Percentiles rank a stretch among this genome's conserved stretches.
Evolutionary conservation across 495 filamentous ascomycete species (phyloP).

Genomic region (Apiosordaria backusii): DNA sequence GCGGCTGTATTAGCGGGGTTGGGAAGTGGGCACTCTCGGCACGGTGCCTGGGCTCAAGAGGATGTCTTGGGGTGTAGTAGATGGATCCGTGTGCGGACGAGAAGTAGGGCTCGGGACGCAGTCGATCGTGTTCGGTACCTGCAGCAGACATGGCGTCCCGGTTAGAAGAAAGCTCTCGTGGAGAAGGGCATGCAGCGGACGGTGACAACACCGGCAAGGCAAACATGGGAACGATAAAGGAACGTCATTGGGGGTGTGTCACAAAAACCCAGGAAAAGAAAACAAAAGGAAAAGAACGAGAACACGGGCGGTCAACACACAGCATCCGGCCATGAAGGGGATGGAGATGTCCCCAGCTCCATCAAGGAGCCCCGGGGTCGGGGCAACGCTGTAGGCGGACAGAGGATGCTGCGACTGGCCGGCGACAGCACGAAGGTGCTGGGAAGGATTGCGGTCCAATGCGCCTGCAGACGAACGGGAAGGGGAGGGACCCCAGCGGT

Average conservation of each 20-base stretch:
- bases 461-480: constrained; percentile 21
- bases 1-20: constrained; percentile 47
- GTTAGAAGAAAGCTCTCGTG: constrained; percentile 24
- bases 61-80: constrained; percentile 39
- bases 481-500: constrained; percentile 24
- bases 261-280: constrained; percentile 9
- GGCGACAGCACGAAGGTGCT: constrained; percentile 22
- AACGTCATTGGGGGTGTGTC: constrained; percentile 8
- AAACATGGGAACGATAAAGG: background rate
- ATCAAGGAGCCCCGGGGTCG: constrained; percentile 22
- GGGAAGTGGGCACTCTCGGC: constrained; percentile 36
- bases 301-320: constrained; percentile 24
- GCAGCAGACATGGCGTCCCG: constrained; percentile 21
- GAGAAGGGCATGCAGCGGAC: constrained; percentile 13
- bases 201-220: background rate
- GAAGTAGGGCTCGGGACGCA: constrained; percentile 34
- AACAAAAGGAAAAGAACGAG: constrained; percentile 8
- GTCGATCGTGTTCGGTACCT: constrained; percentile 34
- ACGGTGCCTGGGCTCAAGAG: constrained; percentile 32
- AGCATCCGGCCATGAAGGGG: constrained; percentile 32
- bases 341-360: constrained; percentile 14
- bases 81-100: constrained; percentile 37
- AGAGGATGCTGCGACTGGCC: constrained; percentile 26
- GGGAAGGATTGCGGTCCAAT: constrained; percentile 29
- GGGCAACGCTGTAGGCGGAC: constrained; percentile 23